A percentile compares a stretch with the other conserved stretches of the same genome.
phyloP scores from a whole-genome alignment of 805 yeast genomes.

The Saccharomyces mikatae region DNA sequence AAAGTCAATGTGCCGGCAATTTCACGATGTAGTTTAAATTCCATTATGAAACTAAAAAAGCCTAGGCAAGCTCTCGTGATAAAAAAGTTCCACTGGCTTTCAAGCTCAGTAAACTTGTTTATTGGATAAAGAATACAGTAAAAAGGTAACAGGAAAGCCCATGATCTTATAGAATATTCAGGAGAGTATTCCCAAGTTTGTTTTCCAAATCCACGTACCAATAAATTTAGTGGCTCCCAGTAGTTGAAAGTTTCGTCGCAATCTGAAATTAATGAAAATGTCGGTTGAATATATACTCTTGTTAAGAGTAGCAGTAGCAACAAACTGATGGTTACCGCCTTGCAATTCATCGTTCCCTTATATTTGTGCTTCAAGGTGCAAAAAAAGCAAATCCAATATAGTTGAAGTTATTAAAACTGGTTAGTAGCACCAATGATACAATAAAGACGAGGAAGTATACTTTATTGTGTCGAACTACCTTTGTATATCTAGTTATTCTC shows the following conservation, averaged over 20 bases:
- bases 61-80: slow-evolving; percentile 23
- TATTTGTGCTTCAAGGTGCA: neutral
- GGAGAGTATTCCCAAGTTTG: slow-evolving; percentile 98
- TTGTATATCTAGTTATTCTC: neutral
- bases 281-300: slow-evolving; percentile 34
- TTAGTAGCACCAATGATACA: neutral
- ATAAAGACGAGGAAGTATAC: neutral
- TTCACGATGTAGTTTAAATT: slow-evolving; percentile 33
- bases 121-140: slow-evolving; percentile 21
- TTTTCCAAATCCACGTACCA: slow-evolving; percentile 76
- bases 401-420: neutral
- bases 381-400: neutral
- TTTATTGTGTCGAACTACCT: neutral
- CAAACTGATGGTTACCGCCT: slow-evolving; percentile 10
- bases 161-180: slow-evolving; percentile 76
- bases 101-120: slow-evolving; percentile 25
- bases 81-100: slow-evolving; percentile 20
- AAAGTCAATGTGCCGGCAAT: slow-evolving; percentile 17
- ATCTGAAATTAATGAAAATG: slow-evolving; percentile 65
- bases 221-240: slow-evolving; percentile 85
- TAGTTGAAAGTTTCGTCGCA: slow-evolving; percentile 91
- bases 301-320: slow-evolving; percentile 17
- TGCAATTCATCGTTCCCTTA: slow-evolving; percentile 1
- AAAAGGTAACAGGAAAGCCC: slow-evolving; percentile 57
- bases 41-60: slow-evolving; percentile 31